Conservation (phyloP, 441 rosid species). For the Melianthus villosus region DNA sequence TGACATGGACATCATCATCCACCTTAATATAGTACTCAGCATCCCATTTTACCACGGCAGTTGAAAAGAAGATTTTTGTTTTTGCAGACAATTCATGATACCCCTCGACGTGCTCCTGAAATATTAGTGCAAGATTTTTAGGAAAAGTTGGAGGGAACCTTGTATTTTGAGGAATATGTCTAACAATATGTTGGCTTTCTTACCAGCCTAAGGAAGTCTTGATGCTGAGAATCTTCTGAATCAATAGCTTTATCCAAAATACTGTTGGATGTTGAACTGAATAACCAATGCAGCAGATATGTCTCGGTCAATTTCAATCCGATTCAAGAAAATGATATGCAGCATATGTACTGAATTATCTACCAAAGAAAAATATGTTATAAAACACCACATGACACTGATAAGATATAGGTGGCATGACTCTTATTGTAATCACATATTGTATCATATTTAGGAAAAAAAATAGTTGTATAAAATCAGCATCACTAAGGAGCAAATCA, state of each 20-base stretch:
- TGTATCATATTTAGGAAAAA: no score
- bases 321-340: no score
- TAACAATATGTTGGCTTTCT: conserved; percentile 7
- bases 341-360: no score
- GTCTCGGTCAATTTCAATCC: no score
- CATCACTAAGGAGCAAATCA: no score
- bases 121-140: conserved; percentile 4
- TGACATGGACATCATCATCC: conserved; percentile 72
- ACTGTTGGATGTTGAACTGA: conserved; percentile 86
- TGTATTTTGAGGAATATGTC: not conserved
- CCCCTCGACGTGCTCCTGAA: conserved; percentile 88
- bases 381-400: no score
- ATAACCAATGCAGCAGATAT: no score
- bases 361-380: no score
- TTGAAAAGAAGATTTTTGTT: conserved; percentile 40
- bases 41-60: conserved; percentile 63
- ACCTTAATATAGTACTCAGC: conserved; percentile 81
- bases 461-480: no score
- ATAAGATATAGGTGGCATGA: no score
- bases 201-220: conserved; percentile 91
- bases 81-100: conserved; percentile 90
- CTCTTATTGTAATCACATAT: no score
- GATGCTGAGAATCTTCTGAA: conserved; percentile 82
- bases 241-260: conserved; percentile 90
- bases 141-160: not conserved